Evolutionary conservation across 371 early-diverging fungal species (phyloP).

Genomic region (Fennellomyces sp.): DNA sequence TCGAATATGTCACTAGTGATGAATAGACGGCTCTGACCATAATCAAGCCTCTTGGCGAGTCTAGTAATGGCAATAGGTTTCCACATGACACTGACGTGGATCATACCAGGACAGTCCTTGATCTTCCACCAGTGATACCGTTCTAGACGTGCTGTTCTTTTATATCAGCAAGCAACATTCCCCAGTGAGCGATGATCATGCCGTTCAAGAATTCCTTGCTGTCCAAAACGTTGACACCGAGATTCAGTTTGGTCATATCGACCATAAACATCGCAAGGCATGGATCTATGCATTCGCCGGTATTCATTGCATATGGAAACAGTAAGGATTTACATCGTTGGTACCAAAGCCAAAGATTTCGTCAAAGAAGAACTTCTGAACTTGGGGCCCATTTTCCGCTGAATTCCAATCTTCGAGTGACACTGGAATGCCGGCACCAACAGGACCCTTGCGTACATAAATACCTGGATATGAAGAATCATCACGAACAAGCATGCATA

Average conservation of each 20-base stretch:
- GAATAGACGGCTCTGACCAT: constrained; percentile 43
- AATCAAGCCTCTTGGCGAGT: constrained; percentile 41
- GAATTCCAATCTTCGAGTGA: constrained; percentile 92
- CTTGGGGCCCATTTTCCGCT: constrained; percentile 80
- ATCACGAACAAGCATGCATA: no score
- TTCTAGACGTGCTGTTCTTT: constrained; percentile 35
- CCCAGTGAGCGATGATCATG: constrained; percentile 32
- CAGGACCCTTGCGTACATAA: constrained; percentile 86
- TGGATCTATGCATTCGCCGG: constrained; percentile 82
- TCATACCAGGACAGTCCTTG: constrained; percentile 47
- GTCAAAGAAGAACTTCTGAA: constrained; percentile 92
- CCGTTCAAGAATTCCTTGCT: constrained; percentile 29
- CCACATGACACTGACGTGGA: constrained; percentile 55
- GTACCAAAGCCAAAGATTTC: constrained; percentile 87
- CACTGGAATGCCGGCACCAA: constrained; percentile 92
- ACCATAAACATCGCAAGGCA: constrained; percentile 64
- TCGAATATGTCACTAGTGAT: constrained; percentile 78
- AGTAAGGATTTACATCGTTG: constrained; percentile 66
- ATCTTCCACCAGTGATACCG: constrained; percentile 55
- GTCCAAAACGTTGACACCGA: constrained; percentile 33
- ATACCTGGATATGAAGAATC: no score
- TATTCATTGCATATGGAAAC: no score
- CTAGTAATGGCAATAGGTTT: constrained; percentile 60
- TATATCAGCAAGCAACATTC: constrained; percentile 21
- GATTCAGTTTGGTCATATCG: constrained; percentile 37